Conservation (phyloP, 768 basidiomycete species). For the Hygrocybe coccinea region DNA sequence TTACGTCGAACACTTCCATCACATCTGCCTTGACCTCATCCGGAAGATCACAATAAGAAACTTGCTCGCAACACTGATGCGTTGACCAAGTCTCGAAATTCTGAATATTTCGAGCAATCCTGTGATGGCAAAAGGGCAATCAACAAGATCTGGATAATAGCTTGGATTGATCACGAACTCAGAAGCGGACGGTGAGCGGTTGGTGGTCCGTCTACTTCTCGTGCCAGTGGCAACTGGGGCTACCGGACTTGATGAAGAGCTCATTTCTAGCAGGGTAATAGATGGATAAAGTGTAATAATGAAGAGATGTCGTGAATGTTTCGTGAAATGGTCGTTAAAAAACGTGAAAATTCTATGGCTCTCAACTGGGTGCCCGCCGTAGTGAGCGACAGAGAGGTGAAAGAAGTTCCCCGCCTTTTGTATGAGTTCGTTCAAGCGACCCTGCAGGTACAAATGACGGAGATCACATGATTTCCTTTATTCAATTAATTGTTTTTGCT, state of each 20-base stretch:
- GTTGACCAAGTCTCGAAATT: conserved; percentile 50
- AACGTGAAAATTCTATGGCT: neutral
- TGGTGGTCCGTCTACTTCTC: conserved; percentile 11
- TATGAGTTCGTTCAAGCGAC: neutral
- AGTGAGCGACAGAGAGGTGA: neutral
- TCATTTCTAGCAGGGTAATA: conserved; percentile 6
- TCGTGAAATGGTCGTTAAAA: neutral
- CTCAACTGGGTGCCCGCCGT: neutral
- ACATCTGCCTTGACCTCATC: conserved; percentile 34
- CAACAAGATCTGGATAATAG: neutral
- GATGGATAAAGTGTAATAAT: neutral
- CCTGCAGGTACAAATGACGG: neutral
- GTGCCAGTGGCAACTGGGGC: conserved; percentile 2
- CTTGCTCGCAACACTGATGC: conserved; percentile 47
- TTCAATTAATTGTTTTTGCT: too few species aligned
- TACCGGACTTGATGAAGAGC: conserved; percentile 9
- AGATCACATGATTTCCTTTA: neutral
- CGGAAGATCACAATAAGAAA: conserved; percentile 43
- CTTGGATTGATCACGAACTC: conserved; percentile 33
- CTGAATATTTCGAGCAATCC: conserved; percentile 46
- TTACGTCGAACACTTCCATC: conserved; percentile 35
- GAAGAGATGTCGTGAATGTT: neutral
- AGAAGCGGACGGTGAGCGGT: conserved; percentile 42
- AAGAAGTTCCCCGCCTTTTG: too few species aligned
- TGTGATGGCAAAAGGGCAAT: conserved; percentile 14